Base-by-base conservation (phyloP, 305 asterid species). In the Ajuga reptans region DNA sequence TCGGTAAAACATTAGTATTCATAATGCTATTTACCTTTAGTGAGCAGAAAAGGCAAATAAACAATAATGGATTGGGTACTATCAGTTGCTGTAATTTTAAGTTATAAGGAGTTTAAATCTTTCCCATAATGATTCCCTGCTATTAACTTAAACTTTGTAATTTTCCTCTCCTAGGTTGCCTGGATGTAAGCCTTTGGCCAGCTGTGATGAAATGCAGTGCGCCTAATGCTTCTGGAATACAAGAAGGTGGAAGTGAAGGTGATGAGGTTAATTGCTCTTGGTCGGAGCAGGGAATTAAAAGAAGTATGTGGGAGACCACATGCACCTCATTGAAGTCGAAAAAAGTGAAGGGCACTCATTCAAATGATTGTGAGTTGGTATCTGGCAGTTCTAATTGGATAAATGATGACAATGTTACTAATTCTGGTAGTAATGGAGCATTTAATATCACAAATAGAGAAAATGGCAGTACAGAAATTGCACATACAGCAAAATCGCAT, bases 261-360 rank as follows among this genome's bases (percentile, higher is more conserved):
- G 47, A 64, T 58, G 82, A 57, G 76, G 79, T 72, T 34, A 37
- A 36, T 34, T 75, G 84, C 73, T 81, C 86, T 43, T 80, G 80
- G 75, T 79, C 90, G 18, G 45, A 72, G 18, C 79, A 72, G 66
- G 83, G 84, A 78, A 67, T 77, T 66, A 89, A 82, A 53, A 92
- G 81, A 79, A 88, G 96, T 79, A 70, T 64, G 52, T 92, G 98
- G 96, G 93, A 83, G 82, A 79, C 98, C 74, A 82, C 95, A 51
- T 69, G 75, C 51, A 84, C 95, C 70, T 92, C 95, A 15, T 64
- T 89, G 79, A 89, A 80, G 77, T 89, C 96, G 27, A 92, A 89
- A 73, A 89, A 86, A 78, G 89, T 92, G 64, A 92, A 84, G 89
- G 96, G 96, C n/a, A 66, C 82, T 5, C 87, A 81, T 76, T 71